A percentile compares a stretch with the other conserved stretches of the same genome.
These are phyloP conservation scores for Pichia rugopelliculosa DNA, from an alignment of 805 yeast genomes.

Conservation along the genomic window DNA sequence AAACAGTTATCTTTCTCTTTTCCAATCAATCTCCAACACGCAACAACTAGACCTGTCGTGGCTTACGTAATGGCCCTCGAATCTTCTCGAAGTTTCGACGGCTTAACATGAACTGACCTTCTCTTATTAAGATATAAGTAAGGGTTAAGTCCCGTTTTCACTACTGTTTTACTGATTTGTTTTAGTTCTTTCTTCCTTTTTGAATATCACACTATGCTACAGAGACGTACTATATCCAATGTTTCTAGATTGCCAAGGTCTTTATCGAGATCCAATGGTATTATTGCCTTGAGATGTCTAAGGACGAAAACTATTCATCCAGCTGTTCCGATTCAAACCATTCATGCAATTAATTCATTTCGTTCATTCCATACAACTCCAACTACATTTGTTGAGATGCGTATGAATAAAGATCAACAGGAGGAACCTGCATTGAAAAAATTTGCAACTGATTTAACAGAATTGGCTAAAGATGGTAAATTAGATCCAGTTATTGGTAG, in stretches of 20 bases:
- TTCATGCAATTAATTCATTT: conserved; percentile 13
- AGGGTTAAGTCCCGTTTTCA: background rate
- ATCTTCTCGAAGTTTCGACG: background rate
- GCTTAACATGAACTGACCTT: background rate
- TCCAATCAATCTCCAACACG: too few species aligned
- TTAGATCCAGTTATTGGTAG: conserved; percentile 96
- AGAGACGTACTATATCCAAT: background rate
- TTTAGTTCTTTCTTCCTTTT: background rate
- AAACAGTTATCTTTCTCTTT: too few species aligned
- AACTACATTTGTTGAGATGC: conserved; percentile 19
- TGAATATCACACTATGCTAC: background rate
- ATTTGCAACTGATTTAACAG: conserved; percentile 81
- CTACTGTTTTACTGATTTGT: too few species aligned
- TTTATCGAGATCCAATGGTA: background rate
- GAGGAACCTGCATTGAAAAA: conserved; percentile 75
- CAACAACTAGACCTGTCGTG: too few species aligned
- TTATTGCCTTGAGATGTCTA: background rate
- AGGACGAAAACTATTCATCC: background rate
- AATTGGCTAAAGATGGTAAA: conserved; percentile 81
- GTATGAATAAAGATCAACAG: conserved; percentile 28
- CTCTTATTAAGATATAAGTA: too few species aligned
- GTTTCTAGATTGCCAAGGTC: background rate
- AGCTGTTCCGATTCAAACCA: background rate
- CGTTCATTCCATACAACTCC: conserved; percentile 16
- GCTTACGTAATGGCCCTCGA: background rate